A percentile compares a stretch with the other conserved stretches of the same genome.
phyloP scores from a whole-genome alignment of 108 stramenopile species.

The Epithemia pelagica region DNA sequence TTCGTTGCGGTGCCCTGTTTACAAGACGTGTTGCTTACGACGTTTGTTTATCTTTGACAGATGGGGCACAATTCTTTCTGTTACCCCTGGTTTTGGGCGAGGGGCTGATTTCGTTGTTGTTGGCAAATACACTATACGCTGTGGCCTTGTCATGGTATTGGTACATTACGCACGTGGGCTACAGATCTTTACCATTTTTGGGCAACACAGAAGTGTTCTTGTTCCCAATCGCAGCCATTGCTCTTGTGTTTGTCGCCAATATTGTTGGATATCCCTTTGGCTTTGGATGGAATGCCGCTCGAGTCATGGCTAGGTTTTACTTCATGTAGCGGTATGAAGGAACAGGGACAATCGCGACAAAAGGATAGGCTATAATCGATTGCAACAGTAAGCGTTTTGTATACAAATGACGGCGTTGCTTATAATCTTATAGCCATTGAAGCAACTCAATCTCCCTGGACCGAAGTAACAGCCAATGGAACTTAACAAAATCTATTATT shows the following conservation, averaged over 20 bases:
- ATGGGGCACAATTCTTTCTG: conserved; percentile 92
- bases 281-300: conserved; percentile 76
- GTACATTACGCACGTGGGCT: conserved; percentile 96
- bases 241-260: conserved; percentile 65
- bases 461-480: no score
- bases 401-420: no score
- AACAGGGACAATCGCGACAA: background rate
- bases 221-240: conserved; percentile 87
- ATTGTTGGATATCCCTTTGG: conserved; percentile 85
- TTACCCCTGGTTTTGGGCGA: conserved; percentile 85
- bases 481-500: no score
- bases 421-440: no score
- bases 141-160: conserved; percentile 87
- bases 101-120: conserved; percentile 64
- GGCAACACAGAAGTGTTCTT: conserved; percentile 92
- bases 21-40: background rate
- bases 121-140: conserved; percentile 89
- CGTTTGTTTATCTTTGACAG: conserved; percentile 18
- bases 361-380: no score
- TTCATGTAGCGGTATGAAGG: conserved; percentile 22
- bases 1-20: conserved; percentile 5
- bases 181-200: conserved; percentile 88
- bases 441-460: no score
- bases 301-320: conserved; percentile 71
- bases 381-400: no score